Evolutionary conservation across 1,284 basidiomycete species (phyloP), one percentile per base, ranked within the genome.

Genomic region (Fistulinella cinereoalba): DNA sequence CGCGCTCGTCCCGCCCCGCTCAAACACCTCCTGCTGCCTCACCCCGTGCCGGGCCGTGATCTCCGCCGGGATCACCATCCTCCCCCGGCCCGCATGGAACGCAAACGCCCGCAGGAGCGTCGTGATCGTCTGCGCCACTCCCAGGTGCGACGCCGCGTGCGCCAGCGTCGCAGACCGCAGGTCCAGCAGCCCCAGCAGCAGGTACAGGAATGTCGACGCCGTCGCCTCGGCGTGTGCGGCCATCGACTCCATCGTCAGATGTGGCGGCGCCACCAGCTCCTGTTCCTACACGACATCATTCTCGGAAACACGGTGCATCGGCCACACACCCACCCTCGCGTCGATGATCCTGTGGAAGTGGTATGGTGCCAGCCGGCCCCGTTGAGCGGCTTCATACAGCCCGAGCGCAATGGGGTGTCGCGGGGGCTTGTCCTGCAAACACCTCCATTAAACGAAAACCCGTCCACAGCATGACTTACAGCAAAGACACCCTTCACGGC

Each of bases 341-440:
- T 94, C 92, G 53, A 96, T 79, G 61, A 95, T 85, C 53, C 92
- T 79, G 63, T 83, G 86, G 44, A 95, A 74, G 62, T 94, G 88
- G 62, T 95, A 94, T 22, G 77, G 65, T 25, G 83, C 78, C 25
- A 89, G 61, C 52, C 76, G 76, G 16, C 69, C 65, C 37, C 56
- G 62, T 51, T 75, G 71, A 27, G 75, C 79, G 10, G 81, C 75
- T 50, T 85, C 77, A 56, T 81, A 71, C 37, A 96, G 68, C 21
- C 88, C 86, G 16, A 90, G 72, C 2, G 88, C 88, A 42, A 94
- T 83, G 6, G 92, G 92, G 67, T 94, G 92, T 50, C 80, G 80
- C 31, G 88, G 87, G 18, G 87, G 85, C 60, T 73, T 84, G 56
- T 80, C 77, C 86, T 91, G 72, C 53, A 42, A 56, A 36, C 52